phyloP scores from a whole-genome alignment of 306 rosid genomes.

The Fragaria iinumae region DNA sequence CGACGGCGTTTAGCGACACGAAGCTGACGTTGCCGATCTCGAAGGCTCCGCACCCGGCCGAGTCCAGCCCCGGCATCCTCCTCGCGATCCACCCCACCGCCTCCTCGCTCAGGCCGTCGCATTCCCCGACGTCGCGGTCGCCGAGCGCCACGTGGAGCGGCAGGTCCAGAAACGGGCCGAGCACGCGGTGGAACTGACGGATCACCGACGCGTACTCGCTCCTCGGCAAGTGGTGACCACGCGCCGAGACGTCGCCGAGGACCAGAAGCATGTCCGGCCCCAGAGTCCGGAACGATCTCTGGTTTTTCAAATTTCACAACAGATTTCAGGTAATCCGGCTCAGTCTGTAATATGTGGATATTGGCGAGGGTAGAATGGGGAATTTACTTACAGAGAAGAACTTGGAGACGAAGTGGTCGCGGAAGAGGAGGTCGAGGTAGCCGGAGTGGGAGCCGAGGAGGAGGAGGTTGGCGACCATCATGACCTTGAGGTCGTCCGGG shows the following conservation, averaged over 20 bases:
- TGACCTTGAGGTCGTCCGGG: constrained; percentile 53
- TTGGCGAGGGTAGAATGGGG: background rate
- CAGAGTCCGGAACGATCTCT: constrained; percentile 57
- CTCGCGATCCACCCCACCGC: constrained; percentile 43
- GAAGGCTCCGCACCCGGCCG: constrained; percentile 58
- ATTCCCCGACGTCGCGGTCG: constrained; percentile 63
- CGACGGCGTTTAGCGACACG: constrained; percentile 58
- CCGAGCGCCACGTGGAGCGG: constrained; percentile 65
- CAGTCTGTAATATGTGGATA: background rate
- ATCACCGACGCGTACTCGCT: constrained; percentile 47
- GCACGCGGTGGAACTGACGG: constrained; percentile 39
- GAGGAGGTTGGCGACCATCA: constrained; percentile 63
- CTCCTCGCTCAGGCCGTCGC: constrained; percentile 35
- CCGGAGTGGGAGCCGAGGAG: constrained; percentile 47
- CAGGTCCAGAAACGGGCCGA: constrained; percentile 56
- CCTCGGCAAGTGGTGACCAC: constrained; percentile 48
- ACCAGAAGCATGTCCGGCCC: constrained; percentile 67
- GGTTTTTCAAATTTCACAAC: constrained; percentile 24
- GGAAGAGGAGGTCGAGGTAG: constrained; percentile 37
- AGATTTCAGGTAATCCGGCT: background rate
- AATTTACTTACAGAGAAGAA: constrained; percentile 49
- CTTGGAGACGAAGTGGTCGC: constrained; percentile 52
- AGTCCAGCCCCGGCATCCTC: constrained; percentile 54
- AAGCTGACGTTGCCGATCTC: constrained; percentile 59
- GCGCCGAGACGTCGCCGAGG: constrained; percentile 69